A percentile compares a stretch with the other conserved stretches of the same genome.
phyloP scores from a whole-genome alignment of 1,284 basidiomycete genomes.

The Leccinum solheimii region DNA sequence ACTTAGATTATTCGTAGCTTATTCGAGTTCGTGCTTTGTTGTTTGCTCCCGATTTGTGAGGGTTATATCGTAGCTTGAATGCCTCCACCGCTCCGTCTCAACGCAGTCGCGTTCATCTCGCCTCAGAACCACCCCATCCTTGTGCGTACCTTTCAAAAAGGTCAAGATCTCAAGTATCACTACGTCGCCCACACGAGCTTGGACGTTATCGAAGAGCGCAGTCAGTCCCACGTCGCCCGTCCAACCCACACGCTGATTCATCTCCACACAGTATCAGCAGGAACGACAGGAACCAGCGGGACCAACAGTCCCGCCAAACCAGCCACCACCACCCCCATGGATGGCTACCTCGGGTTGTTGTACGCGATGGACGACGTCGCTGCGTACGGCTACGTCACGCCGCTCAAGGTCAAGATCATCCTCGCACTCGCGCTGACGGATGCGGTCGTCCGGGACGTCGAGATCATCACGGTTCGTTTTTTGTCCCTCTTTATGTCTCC shows the following conservation, averaged over 20 bases:
- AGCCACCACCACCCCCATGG: slow-evolving; percentile 46
- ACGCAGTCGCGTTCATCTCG: slow-evolving; percentile 79
- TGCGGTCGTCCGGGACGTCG: slow-evolving; percentile 71
- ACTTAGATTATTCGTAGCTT: not conserved
- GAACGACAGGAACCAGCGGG: not conserved
- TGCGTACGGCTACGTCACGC: slow-evolving; percentile 82
- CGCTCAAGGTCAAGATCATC: slow-evolving; percentile 78
- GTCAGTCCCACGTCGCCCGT: slow-evolving; percentile 22
- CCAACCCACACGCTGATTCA: not conserved
- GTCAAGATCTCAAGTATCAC: slow-evolving; percentile 80
- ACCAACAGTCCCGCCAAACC: not conserved
- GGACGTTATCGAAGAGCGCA: slow-evolving; percentile 75
- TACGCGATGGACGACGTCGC: slow-evolving; percentile 82
- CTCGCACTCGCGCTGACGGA: slow-evolving; percentile 75
- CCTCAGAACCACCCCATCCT: slow-evolving; percentile 79
- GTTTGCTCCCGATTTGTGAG: not conserved
- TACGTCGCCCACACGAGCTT: slow-evolving; percentile 80
- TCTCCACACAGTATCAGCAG: not conserved
- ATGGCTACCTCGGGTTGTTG: slow-evolving; percentile 76
- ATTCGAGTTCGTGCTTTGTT: not conserved
- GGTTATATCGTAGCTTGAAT: slow-evolving; percentile 35
- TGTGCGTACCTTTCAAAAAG: slow-evolving; percentile 57
- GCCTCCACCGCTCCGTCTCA: slow-evolving; percentile 65
- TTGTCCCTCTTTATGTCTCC: not conserved
- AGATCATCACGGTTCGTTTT: slow-evolving; percentile 65